Percentiles rank a stretch among this genome's conserved stretches.
These are phyloP conservation scores for Melampsora larici-populina DNA, from an alignment of 1,284 basidiomycete species.

Conservation along the genomic window DNA sequence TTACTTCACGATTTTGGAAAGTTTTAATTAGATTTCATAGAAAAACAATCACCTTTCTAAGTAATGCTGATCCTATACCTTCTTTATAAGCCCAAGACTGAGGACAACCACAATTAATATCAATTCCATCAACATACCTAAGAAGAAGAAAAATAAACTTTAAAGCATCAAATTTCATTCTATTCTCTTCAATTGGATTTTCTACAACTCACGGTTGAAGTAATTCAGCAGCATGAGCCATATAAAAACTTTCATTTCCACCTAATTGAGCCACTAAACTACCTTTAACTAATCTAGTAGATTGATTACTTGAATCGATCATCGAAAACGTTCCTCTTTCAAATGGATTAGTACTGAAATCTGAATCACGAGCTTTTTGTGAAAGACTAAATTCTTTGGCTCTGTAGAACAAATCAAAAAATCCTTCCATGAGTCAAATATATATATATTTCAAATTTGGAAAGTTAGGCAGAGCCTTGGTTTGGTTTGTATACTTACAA, in stretches of 20 bases:
- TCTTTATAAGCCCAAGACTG: conserved; percentile 61
- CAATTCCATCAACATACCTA: conserved; percentile 58
- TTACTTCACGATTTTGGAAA: too few species aligned
- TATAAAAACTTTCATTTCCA: conserved; percentile 57
- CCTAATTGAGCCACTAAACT: conserved; percentile 62
- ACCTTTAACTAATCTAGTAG: conserved; percentile 56
- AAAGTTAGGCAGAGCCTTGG: background rate
- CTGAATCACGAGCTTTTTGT: conserved; percentile 59
- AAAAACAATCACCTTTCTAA: conserved; percentile 59
- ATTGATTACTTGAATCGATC: conserved; percentile 45
- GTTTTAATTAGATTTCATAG: too few species aligned
- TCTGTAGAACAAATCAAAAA: conserved; percentile 8
- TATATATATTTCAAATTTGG: background rate
- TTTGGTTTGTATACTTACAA: conserved; percentile 52
- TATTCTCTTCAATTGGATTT: background rate
- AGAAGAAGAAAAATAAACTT: background rate
- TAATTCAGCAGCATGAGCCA: conserved; percentile 62
- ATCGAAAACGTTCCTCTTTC: conserved; percentile 61
- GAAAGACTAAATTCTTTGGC: conserved; percentile 60
- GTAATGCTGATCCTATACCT: conserved; percentile 61
- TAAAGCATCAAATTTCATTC: too few species aligned
- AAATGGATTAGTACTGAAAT: conserved; percentile 59
- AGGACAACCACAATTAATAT: conserved; percentile 62
- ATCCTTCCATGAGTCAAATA: too few species aligned
- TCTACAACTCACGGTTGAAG: conserved; percentile 52